These are phyloP conservation scores for Hypoxylon sp. DNA, from an alignment of 2,329 filamentous ascomycete genomes.

Conservation along the genomic window DNA sequence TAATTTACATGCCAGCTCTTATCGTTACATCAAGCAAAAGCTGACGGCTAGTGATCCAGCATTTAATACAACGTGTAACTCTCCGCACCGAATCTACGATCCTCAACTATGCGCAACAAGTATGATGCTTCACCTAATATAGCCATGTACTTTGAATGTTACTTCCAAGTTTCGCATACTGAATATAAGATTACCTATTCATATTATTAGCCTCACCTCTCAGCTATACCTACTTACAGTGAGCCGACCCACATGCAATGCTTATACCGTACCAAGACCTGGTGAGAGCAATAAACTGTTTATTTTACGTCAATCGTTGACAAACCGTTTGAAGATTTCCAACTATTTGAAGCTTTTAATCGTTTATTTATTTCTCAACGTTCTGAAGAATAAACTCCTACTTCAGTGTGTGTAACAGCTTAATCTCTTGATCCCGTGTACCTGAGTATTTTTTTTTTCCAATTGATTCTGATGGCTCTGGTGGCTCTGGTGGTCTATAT, in stretches of 20 bases:
- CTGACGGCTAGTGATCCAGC: neutral
- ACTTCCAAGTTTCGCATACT: neutral
- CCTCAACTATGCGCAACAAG: neutral
- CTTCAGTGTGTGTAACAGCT: too few species aligned
- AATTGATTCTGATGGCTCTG: too few species aligned
- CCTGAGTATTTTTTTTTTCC: too few species aligned
- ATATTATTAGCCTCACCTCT: neutral
- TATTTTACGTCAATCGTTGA: too few species aligned
- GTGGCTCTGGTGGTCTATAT: too few species aligned
- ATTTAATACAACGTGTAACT: slow-evolving; percentile 19
- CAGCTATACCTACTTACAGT: neutral
- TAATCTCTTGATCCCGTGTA: too few species aligned
- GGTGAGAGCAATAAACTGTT: too few species aligned
- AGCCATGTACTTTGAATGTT: neutral
- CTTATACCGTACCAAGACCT: too few species aligned
- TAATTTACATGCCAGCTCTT: neutral
- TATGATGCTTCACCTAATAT: neutral
- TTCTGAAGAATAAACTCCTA: too few species aligned
- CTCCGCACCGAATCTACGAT: slow-evolving; percentile 22
- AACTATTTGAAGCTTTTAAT: too few species aligned
- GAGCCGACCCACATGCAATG: neutral
- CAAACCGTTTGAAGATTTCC: too few species aligned
- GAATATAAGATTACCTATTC: neutral
- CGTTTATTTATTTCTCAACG: too few species aligned
- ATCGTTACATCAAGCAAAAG: neutral